phyloP scores from a whole-genome alignment of 257 asterid genomes.

The Solanum rostratum region DNA sequence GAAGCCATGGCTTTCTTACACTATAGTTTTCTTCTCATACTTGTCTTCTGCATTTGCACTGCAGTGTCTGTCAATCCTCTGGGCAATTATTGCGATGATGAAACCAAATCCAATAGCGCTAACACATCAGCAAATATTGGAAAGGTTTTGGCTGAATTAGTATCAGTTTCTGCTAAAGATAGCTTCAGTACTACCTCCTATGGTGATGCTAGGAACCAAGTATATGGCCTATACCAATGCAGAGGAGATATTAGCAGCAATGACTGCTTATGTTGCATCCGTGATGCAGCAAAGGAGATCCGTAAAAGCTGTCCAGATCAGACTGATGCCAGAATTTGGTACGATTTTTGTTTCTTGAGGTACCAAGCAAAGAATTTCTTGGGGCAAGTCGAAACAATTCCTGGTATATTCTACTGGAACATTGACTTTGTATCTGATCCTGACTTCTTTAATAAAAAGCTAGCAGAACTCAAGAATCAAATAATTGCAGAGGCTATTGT shows the following conservation, averaged over 20 bases:
- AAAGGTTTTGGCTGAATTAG: constrained; percentile 24
- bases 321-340: constrained; percentile 52
- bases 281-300: constrained; percentile 29
- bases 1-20: constrained; percentile 17
- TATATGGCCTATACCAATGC: constrained; percentile 75
- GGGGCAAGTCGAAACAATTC: constrained; percentile 34
- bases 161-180: constrained; percentile 17
- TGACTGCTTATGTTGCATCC: constrained; percentile 56
- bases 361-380: constrained; percentile 25
- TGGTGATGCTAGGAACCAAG: constrained; percentile 15
- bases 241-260: constrained; percentile 47
- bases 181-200: constrained; percentile 37
- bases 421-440: constrained; percentile 45
- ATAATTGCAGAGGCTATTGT: constrained; percentile 33
- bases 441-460: constrained; percentile 24
- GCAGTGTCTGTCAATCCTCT: constrained; percentile 42
- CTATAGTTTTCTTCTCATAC: constrained; percentile 10
- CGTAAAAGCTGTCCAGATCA: constrained; percentile 32
- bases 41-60: constrained; percentile 11
- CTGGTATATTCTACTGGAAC: constrained; percentile 25
- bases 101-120: constrained; percentile 6
- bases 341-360: constrained; percentile 55
- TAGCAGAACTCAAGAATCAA: constrained; percentile 17
- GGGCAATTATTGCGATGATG: constrained; percentile 22
- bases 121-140: constrained; percentile 28